These are phyloP conservation scores for Nitzschia sp. DNA, from an alignment of 108 stramenopile species.

Conservation along the genomic window DNA sequence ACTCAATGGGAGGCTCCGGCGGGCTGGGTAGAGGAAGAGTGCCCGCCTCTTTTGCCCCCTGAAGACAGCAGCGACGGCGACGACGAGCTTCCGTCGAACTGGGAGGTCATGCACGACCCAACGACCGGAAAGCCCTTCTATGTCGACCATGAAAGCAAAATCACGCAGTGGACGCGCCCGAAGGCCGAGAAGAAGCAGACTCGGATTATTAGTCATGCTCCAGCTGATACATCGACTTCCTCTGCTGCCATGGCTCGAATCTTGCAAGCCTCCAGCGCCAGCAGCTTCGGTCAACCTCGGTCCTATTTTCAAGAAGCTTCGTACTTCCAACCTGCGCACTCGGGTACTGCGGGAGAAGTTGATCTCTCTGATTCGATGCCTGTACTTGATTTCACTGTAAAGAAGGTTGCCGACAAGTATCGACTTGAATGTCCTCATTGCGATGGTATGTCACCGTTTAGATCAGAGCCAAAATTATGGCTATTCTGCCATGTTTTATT, in stretches of 20 bases:
- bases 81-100: slow-evolving; percentile 65
- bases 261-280: slow-evolving; percentile 7
- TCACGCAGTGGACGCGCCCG: slow-evolving; percentile 76
- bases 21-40: slow-evolving; percentile 52
- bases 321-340: slow-evolving; percentile 38
- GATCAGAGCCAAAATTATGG: neutral
- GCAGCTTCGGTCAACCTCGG: slow-evolving; percentile 11
- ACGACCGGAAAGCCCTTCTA: slow-evolving; percentile 80
- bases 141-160: slow-evolving; percentile 83
- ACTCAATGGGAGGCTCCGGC: slow-evolving; percentile 82
- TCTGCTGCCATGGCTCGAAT: slow-evolving; percentile 34
- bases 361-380: slow-evolving; percentile 63
- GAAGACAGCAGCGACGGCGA: slow-evolving; percentile 15
- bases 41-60: slow-evolving; percentile 11
- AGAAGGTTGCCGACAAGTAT: slow-evolving; percentile 66
- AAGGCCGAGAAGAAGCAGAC: slow-evolving; percentile 26
- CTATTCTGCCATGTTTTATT: neutral
- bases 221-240: slow-evolving; percentile 18
- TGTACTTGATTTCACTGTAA: slow-evolving; percentile 54
- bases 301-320: slow-evolving; percentile 50
- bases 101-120: slow-evolving; percentile 83
- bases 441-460: slow-evolving; percentile 10
- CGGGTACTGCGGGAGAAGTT: slow-evolving; percentile 23
- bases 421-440: slow-evolving; percentile 63
- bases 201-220: slow-evolving; percentile 20